Evolutionary conservation across 75 land plant genomes (phyloP).

Genomic region (Ceratopteris richardii): DNA sequence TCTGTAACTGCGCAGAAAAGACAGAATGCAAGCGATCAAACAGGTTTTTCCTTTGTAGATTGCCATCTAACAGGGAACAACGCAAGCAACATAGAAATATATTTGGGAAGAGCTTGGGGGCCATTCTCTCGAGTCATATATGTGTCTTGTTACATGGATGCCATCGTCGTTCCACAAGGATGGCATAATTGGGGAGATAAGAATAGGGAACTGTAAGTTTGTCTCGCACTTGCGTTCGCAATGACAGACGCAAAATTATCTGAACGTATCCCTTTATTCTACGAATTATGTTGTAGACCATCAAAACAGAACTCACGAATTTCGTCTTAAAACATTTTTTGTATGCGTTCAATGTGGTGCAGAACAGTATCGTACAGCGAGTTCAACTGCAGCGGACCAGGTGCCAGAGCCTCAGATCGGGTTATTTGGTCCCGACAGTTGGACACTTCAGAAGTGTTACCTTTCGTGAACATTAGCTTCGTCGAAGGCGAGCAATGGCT

Average conservation of each 20-base stretch:
- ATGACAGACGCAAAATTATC: background rate
- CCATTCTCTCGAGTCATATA: constrained; percentile 50
- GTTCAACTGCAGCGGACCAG: constrained; percentile 37
- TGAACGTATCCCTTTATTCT: too few species aligned
- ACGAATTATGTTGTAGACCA: background rate
- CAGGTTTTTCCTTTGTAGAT: constrained; percentile 71
- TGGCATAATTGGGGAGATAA: constrained; percentile 76
- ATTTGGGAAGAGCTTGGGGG: constrained; percentile 90
- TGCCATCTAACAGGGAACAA: constrained; percentile 53
- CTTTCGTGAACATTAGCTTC: constrained; percentile 16
- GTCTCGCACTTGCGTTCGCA: background rate
- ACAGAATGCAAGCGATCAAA: constrained; percentile 22
- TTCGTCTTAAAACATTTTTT: too few species aligned
- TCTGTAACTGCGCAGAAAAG: constrained; percentile 78
- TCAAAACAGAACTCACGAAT: too few species aligned
- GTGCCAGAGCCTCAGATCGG: constrained; percentile 10
- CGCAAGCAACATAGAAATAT: constrained; percentile 20
- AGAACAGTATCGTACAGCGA: constrained; percentile 36
- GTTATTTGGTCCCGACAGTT: constrained; percentile 30
- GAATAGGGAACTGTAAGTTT: constrained; percentile 31
- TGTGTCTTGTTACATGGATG: constrained; percentile 44
- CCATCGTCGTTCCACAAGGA: constrained; percentile 42
- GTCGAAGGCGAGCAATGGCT: constrained; percentile 31
- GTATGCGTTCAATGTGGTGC: background rate
- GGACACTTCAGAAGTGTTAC: constrained; percentile 17